A percentile compares a stretch with the other conserved stretches of the same genome.
phyloP scores from a whole-genome alignment of 148 eudicot species.

The Tetragonia tetragonoides region DNA sequence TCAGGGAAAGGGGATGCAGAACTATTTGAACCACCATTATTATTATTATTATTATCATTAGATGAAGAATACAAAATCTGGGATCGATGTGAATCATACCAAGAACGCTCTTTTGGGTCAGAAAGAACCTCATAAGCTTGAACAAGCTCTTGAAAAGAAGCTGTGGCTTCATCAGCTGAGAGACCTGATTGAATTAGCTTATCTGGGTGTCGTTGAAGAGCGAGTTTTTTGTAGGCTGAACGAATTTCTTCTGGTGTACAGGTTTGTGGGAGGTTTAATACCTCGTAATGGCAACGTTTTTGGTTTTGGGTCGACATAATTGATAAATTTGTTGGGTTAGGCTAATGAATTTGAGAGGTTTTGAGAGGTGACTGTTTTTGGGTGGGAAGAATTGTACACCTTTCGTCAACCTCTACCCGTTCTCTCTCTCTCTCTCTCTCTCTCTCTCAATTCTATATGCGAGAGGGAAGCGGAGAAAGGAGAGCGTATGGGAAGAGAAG shows the following conservation, averaged over 20 bases:
- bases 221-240: conserved; percentile 74
- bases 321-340: background rate
- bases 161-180: conserved; percentile 67
- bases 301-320: conserved; percentile 46
- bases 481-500: too few species aligned
- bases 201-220: conserved; percentile 96
- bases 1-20: conserved; percentile 44
- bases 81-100: conserved; percentile 96
- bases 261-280: conserved; percentile 55
- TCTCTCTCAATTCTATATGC: too few species aligned
- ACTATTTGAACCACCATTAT: background rate
- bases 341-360: background rate
- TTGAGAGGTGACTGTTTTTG: background rate
- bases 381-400: background rate
- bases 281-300: conserved; percentile 85
- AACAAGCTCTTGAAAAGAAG: conserved; percentile 85
- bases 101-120: conserved; percentile 79
- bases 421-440: too few species aligned
- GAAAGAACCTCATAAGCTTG: conserved; percentile 93
- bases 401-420: background rate
- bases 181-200: conserved; percentile 79
- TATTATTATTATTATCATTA: background rate
- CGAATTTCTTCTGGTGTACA: conserved; percentile 84
- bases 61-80: conserved; percentile 63
- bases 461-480: too few species aligned